phyloP scores from a whole-genome alignment of 108 stramenopile species.

The Licmophora abbreviata region DNA sequence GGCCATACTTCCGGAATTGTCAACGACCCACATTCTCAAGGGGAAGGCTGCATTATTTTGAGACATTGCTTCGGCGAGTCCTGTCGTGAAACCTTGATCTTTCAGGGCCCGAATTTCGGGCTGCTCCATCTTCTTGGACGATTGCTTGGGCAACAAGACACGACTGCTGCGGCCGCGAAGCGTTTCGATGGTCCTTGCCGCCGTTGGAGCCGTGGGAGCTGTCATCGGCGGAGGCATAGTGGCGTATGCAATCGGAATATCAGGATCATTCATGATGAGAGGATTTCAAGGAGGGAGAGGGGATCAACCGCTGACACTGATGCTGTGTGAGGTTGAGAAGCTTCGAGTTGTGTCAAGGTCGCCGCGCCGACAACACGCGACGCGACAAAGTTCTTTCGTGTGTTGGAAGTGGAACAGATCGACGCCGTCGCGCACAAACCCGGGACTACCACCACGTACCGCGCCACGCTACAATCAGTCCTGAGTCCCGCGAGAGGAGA shows the following conservation, averaged over 20 bases:
- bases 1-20: constrained; percentile 51
- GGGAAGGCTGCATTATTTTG: constrained; percentile 6
- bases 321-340: too few species aligned
- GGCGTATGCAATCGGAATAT: constrained; percentile 2
- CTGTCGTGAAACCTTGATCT: constrained; percentile 1
- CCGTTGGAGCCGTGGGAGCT: not conserved
- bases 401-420: too few species aligned
- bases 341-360: too few species aligned
- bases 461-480: too few species aligned
- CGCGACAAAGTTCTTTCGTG: too few species aligned
- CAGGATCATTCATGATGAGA: constrained; percentile 1
- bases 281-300: not conserved
- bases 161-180: not conserved
- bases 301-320: too few species aligned
- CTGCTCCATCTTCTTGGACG: not conserved
- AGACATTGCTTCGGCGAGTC: not conserved
- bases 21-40: constrained; percentile 16
- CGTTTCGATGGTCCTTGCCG: not conserved
- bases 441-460: too few species aligned
- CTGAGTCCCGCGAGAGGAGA: too few species aligned
- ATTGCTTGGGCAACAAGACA: constrained; percentile 1
- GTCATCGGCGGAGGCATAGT: not conserved
- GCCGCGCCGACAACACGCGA: too few species aligned
- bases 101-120: not conserved
- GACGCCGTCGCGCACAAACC: too few species aligned